phyloP scores from a whole-genome alignment of 331 rosid species.

The Malus hybrid region DNA sequence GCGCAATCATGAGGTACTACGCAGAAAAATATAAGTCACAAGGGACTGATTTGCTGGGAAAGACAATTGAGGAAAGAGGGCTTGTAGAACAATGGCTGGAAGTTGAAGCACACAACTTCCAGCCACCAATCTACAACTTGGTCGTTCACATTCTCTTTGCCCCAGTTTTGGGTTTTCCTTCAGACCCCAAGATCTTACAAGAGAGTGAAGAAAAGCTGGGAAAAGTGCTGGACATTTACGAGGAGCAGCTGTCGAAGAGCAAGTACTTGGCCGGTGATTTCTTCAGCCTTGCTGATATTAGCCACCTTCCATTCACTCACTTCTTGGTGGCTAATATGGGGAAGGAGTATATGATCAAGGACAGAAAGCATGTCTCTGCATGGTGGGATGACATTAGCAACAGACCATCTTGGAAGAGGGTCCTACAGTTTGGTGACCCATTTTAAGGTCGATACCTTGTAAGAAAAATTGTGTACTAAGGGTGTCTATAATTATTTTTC shows the following conservation, averaged over 20 bases:
- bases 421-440: neutral
- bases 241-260: conserved; percentile 34
- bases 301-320: conserved; percentile 26
- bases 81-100: too few relatives aligned
- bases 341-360: conserved; percentile 1
- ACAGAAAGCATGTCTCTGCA: conserved; percentile 9
- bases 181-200: too few relatives aligned
- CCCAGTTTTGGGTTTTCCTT: too few relatives aligned
- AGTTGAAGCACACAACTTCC: too few relatives aligned
- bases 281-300: conserved; percentile 56
- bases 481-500: neutral
- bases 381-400: conserved; percentile 14
- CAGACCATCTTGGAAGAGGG: conserved; percentile 15
- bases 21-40: too few relatives aligned
- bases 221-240: conserved; percentile 37
- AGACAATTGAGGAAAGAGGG: too few relatives aligned
- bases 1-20: too few relatives aligned
- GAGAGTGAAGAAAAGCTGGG: too few relatives aligned
- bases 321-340: neutral
- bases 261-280: conserved; percentile 58
- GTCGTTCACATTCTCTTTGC: too few relatives aligned
- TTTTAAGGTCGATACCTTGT: neutral
- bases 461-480: neutral
- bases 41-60: too few relatives aligned
- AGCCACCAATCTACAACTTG: too few relatives aligned